Base-by-base conservation (phyloP, 345 rosid species). In the Syzygium aqueum region DNA sequence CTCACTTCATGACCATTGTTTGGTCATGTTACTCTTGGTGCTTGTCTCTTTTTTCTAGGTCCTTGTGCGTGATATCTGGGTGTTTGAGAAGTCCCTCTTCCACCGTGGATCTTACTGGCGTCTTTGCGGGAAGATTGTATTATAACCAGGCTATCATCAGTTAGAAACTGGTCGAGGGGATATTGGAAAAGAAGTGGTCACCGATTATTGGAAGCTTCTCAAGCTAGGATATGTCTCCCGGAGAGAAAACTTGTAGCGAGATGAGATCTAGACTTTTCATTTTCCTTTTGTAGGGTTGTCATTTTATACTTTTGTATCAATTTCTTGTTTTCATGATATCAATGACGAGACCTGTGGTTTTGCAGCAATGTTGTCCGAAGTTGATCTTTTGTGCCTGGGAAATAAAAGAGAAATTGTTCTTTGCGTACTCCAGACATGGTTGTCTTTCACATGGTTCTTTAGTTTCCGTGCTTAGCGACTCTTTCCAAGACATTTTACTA, bases 21-120 rank as follows among this genome's bases (percentile, higher is more conserved):
- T 43, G 51, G 33, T 82, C 57, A 67, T 12, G 6, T 9, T 19
- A 37, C 2, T 65, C 37, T 25, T 85, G 77, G 57, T 87, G 82
- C 23, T 86, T 19, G 30, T 54, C 43, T 73, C 56, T 37, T 37
- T 65, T 85, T 86, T 54, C 50, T 91, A 97, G 99, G 91, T 96
- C 61, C 98, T 97, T 85, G 98, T 97, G 63, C 96, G 95, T 33
- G 96, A 95, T 77, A 95, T 97, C 49, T 97, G 98, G 99, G 99
- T 97, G 53, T 95, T 97, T 30, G 98, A 96, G 95, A 96, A 97
- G 90, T 97, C 98, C 85, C 93, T 95, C n/a, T 97, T 96, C 90
- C 98, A 97, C 56, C 86, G 91, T 8, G 97, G 94, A 91, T 93
- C 99, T 86, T 89, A 87, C 87, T 97, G 99, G 99, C 97, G 98